Conservation (phyloP, 2,329 filamentous ascomycete genomes). For the Dothideomycetes sp. region DNA sequence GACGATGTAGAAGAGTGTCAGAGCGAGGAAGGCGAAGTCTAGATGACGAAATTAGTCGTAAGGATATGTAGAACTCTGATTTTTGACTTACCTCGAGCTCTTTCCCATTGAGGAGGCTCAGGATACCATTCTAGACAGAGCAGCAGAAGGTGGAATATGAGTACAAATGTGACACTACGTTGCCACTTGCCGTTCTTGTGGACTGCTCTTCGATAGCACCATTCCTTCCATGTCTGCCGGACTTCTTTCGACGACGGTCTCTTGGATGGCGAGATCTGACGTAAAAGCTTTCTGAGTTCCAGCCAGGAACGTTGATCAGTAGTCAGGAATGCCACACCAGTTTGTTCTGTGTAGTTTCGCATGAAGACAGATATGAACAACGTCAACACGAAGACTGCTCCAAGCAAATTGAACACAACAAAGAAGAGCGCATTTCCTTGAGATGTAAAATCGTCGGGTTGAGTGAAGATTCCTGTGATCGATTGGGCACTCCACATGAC, state of each 20-base stretch:
- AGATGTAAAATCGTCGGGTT: constrained; percentile 59
- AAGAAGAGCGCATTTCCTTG: constrained; percentile 91
- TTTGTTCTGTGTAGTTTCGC: constrained; percentile 99
- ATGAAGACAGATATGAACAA: constrained; percentile 99
- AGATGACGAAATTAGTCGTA: constrained; percentile 16
- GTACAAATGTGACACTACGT: constrained; percentile 63
- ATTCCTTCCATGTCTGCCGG: constrained; percentile 68
- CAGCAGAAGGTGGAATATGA: constrained; percentile 74
- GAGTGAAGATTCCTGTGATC: constrained; percentile 66
- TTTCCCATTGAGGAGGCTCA: constrained; percentile 62
- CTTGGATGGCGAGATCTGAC: constrained; percentile 91
- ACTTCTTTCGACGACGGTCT: constrained; percentile 71
- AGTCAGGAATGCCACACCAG: constrained; percentile 89
- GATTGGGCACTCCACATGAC: constrained; percentile 78
- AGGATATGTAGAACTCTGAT: not conserved
- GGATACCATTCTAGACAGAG: constrained; percentile 79
- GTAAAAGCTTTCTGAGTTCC: constrained; percentile 80
- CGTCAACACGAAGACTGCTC: constrained; percentile 91
- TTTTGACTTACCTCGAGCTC: constrained; percentile 47
- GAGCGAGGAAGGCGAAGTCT: constrained; percentile 68
- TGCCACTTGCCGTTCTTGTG: constrained; percentile 94
- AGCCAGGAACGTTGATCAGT: constrained; percentile 96
- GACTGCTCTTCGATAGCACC: constrained; percentile 90
- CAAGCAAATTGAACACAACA: constrained; percentile 89
- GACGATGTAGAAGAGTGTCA: constrained; percentile 71